Evolutionary conservation across 1,139 yeast genomes (phyloP).

Genomic region (Maudiozyma humilis): DNA sequence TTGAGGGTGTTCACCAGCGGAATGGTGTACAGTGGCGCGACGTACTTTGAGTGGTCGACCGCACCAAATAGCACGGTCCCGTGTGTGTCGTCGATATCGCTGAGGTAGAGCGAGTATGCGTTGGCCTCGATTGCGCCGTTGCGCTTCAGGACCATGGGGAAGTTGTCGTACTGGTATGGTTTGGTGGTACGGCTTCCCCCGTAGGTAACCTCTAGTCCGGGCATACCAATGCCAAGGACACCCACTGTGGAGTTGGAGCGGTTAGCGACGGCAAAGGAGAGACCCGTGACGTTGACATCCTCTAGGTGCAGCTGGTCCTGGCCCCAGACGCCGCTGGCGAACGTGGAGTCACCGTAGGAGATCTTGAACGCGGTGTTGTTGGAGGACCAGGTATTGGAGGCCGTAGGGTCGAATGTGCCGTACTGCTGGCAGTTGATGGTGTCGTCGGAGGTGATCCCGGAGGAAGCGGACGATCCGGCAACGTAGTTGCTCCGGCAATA

Average conservation of each 20-base stretch:
- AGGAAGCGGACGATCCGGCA: no score
- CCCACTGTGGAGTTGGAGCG: conserved; percentile 46
- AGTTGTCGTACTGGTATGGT: conserved; percentile 32
- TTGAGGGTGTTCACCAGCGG: conserved; percentile 36
- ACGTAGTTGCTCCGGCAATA: conserved; percentile 15
- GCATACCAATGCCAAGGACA: conserved; percentile 55
- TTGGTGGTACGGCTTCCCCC: conserved; percentile 17
- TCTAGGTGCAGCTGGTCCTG: conserved; percentile 39
- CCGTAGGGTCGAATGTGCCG: conserved; percentile 40
- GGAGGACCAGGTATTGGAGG: conserved; percentile 39
- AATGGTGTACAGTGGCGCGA: conserved; percentile 35
- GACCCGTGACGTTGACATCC: conserved; percentile 35
- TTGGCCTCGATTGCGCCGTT: conserved; percentile 47
- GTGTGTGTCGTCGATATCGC: conserved; percentile 33
- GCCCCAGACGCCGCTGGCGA: conserved; percentile 58
- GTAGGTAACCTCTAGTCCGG: conserved; percentile 42
- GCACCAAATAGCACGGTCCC: conserved; percentile 53
- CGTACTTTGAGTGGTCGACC: conserved; percentile 40
- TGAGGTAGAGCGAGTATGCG: conserved; percentile 49
- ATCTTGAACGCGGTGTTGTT: conserved; percentile 43
- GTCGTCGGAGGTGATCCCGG: conserved; percentile 5
- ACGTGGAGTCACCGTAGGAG: conserved; percentile 51
- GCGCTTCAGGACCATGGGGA: conserved; percentile 47
- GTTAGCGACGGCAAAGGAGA: conserved; percentile 54
- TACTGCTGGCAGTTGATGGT: conserved; percentile 30